Base-by-base conservation (phyloP, 805 yeast genomes). In the Candida suzukii region DNA sequence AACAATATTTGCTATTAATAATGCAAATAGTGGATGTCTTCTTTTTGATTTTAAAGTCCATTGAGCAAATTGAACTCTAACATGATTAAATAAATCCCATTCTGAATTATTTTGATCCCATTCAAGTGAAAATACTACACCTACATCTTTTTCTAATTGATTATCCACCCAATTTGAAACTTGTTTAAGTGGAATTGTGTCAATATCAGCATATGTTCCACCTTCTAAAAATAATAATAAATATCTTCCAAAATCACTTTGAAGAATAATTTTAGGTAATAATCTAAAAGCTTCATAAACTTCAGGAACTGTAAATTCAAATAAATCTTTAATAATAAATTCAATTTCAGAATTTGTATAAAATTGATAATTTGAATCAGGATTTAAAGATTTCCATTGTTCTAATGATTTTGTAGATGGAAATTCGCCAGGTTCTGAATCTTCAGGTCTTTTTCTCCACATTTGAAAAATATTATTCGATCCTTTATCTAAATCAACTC, bases 11-110 rank as follows among this genome's bases (percentile, higher is more conserved):
- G 74, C 64, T 30, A 76, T 70, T 31, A 73, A 50, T 42, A 66
- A 69, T 14, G 77, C 66, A 46, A 73, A 63, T 8, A 73, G 54
- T 1, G 80, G 81, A 54, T 76, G 82, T n/a, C 76, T 73, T 11
- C 71, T 74, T 47, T 70, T 73, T 19, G 74, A 63, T 51, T 74
- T 78, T 36, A 76, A 56, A 3, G 75, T 68, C 64, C 76, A 76
- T 52, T 74, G 78, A 31, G 74, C 69, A 45, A 75, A 64, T 48
- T 75, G 80, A 26, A 74, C 57, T 44, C 80, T 58, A 38, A 74
- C 51, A 13, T 63, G 63, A 33, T 60, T 57, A 40, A 24, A 62
- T 18, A 59, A 52, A 32, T 65, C 56, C 80, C 80, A 74, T 43
- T 68, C 60, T n/a, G 65, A 60, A 19, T 64, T 58, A 40, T 63